Evolutionary conservation across 2,329 filamentous ascomycete species (phyloP), one percentile per base, ranked within the genome.

Genomic region (Diaporthe nobilis): DNA sequence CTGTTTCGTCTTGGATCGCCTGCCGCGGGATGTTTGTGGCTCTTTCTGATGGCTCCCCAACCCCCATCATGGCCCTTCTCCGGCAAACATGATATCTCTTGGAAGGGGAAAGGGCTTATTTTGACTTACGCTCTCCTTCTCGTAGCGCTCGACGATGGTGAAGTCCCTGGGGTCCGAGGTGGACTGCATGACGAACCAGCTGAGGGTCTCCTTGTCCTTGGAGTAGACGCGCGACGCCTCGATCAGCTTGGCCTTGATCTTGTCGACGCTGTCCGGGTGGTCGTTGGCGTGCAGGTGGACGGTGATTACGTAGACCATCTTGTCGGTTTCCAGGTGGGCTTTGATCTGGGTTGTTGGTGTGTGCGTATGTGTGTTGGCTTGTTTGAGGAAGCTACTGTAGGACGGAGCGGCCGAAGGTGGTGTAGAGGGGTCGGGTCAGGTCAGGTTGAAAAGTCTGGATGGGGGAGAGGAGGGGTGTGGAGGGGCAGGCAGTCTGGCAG

Each of bases 111-210:
- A 25, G 1, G 37, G 10, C 12, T 15, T 15, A 3, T 58, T 34
- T 71, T 9, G 22, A 86, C 89, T 76, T 82, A 92, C 90, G 70
- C 85, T 86, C 82, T 95, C 93, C 76, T 92, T 88, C 80, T 90
- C 88, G 83, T 94, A 95, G 44, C 93, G 87, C 85, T 95, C 93
- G 63, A 95, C 93, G 80, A 95, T 94, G 65, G 92, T 94, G 84
- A 95, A 95, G 68, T 92, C 91, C 75, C 92, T 88, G 60, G 88
- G 88, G 82, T 95, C 93, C 80, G 90, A 87, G 75, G 91, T 88
- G 80, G 92, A 92, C 85, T 95, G 93, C 93, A 95, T 95, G 77
- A 95, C 93, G 83, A 94, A 91, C 93, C 93, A 95, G 61, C 87
- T 89, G 75, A 92, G 81, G 0, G 90, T 94, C 86, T 95, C 93